phyloP scores from a whole-genome alignment of 805 yeast genomes.

The Metschnikowia picachoensis region DNA sequence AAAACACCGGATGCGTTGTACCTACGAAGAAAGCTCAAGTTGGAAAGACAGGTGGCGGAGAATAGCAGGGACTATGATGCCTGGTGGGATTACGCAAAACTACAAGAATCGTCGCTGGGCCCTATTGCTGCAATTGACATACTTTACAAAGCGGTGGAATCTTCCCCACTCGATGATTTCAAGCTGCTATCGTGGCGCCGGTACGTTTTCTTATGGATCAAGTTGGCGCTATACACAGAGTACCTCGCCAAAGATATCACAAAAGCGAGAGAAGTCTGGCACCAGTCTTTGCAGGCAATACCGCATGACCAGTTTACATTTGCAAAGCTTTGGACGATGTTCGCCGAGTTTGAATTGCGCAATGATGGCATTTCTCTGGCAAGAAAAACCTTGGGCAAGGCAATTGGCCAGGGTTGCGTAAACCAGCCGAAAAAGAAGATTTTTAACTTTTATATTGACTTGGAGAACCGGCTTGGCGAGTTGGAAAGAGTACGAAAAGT shows the following conservation, averaged over 20 bases:
- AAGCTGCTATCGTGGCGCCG: conserved; percentile 55
- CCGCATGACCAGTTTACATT: conserved; percentile 65
- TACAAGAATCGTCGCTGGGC: conserved; percentile 39
- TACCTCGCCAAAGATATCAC: conserved; percentile 38
- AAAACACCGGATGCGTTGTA: conserved; percentile 34
- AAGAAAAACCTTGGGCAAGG: conserved; percentile 65
- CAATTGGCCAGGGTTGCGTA: conserved; percentile 51
- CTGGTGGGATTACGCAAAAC: conserved; percentile 75
- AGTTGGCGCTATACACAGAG: conserved; percentile 63
- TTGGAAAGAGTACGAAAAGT: conserved; percentile 76
- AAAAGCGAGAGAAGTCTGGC: conserved; percentile 49
- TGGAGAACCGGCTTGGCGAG: conserved; percentile 69
- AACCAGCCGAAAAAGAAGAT: conserved; percentile 54
- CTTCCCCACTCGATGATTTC: conserved; percentile 30
- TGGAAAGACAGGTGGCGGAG: conserved; percentile 44
- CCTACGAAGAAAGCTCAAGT: conserved; percentile 51
- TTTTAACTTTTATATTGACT: conserved; percentile 57
- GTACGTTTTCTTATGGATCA: conserved; percentile 68
- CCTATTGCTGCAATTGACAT: conserved; percentile 29
- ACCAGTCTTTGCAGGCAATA: conserved; percentile 42
- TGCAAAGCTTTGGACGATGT: conserved; percentile 69
- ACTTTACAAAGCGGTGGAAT: conserved; percentile 43
- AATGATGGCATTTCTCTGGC: conserved; percentile 45
- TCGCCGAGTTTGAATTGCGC: conserved; percentile 71
- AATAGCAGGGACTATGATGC: conserved; percentile 62